Conservation (phyloP, 495 filamentous ascomycete genomes). For the Aspergillus diversus region DNA sequence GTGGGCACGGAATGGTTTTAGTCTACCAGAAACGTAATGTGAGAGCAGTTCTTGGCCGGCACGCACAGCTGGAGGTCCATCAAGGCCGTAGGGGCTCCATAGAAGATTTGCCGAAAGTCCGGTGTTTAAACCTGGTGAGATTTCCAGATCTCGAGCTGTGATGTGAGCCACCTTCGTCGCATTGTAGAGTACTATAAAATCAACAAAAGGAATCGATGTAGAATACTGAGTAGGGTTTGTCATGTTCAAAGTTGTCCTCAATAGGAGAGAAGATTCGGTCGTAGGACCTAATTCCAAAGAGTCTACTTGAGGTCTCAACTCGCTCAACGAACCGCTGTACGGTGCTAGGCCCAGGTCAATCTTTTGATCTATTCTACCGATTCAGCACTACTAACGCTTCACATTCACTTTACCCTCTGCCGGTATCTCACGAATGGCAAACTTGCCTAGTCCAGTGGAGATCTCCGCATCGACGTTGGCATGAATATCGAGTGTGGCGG, state of each 20-base stretch:
- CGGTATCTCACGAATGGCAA: constrained; percentile 79
- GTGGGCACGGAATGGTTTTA: background rate
- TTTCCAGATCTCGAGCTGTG: constrained; percentile 58
- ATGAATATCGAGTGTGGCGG: constrained; percentile 67
- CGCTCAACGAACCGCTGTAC: constrained; percentile 50
- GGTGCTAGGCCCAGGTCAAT: constrained; percentile 38
- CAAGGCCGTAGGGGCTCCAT: constrained; percentile 70
- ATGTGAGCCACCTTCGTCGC: constrained; percentile 74
- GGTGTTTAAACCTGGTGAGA: constrained; percentile 72
- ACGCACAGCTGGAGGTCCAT: constrained; percentile 60
- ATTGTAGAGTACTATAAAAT: constrained; percentile 75
- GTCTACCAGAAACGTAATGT: constrained; percentile 79
- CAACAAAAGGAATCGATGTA: constrained; percentile 75
- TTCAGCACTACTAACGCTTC: constrained; percentile 68
- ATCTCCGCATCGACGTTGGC: constrained; percentile 86
- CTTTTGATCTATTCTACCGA: constrained; percentile 9
- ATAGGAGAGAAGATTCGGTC: constrained; percentile 64
- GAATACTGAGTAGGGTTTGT: constrained; percentile 90
- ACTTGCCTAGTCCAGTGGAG: constrained; percentile 74
- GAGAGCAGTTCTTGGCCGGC: constrained; percentile 76
- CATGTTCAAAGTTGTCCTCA: constrained; percentile 73
- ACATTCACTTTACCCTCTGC: constrained; percentile 83
- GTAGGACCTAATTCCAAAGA: constrained; percentile 71
- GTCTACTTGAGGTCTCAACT: constrained; percentile 63
- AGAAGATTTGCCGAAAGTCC: constrained; percentile 67